A percentile compares a stretch with the other conserved stretches of the same genome.
Evolutionary conservation across 495 filamentous ascomycete genomes (phyloP).

Genomic region (Hypoxylon trugodes): DNA sequence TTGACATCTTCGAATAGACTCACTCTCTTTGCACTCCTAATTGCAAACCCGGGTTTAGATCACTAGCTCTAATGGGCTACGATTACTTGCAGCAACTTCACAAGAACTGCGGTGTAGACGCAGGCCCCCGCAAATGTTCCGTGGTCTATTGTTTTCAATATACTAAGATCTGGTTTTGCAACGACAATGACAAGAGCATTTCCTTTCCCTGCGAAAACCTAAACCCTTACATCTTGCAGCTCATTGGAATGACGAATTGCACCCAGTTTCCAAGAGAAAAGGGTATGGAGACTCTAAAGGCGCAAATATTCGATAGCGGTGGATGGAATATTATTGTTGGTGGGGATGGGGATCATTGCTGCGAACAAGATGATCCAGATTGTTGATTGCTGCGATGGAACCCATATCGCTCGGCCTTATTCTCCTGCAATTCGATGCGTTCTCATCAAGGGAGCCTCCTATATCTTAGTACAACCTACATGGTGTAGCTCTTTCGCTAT

Average conservation of each 20-base stretch:
- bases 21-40: slow-evolving; percentile 15
- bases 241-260: slow-evolving; percentile 14
- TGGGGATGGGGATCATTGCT: too few relatives aligned
- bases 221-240: slow-evolving; percentile 11
- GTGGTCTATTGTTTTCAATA: slow-evolving; percentile 2
- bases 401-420: too few relatives aligned
- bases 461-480: too few relatives aligned
- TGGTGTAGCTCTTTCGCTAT: too few relatives aligned
- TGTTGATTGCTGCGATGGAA: too few relatives aligned
- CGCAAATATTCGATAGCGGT: slow-evolving; percentile 18
- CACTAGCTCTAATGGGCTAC: neutral
- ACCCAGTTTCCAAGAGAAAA: too few relatives aligned
- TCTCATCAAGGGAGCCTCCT: too few relatives aligned
- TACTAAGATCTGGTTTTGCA: slow-evolving; percentile 23
- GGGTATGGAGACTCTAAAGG: too few relatives aligned
- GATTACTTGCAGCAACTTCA: slow-evolving; percentile 18
- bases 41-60: neutral
- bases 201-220: neutral
- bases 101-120: slow-evolving; percentile 5
- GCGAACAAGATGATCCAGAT: too few relatives aligned
- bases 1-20: slow-evolving; percentile 1
- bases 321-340: slow-evolving; percentile 23
- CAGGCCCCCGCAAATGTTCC: slow-evolving; percentile 23
- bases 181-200: slow-evolving; percentile 15
- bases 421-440: too few relatives aligned